Conservation (phyloP, 495 filamentous ascomycete species). For the Penicillium cosmopolitanum region DNA sequence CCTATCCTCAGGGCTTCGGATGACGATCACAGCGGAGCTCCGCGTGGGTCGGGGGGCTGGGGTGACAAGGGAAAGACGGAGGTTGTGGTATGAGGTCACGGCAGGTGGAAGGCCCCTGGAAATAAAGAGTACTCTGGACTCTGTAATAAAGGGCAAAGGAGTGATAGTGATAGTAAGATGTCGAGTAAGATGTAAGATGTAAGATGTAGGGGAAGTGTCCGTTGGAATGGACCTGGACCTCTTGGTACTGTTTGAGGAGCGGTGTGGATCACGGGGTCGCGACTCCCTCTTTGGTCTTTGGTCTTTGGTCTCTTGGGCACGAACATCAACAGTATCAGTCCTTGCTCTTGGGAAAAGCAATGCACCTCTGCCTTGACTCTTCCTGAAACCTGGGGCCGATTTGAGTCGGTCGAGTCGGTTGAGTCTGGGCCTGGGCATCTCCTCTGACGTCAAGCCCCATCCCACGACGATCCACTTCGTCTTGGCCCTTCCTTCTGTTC, state of each 20-base stretch:
- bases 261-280: not conserved
- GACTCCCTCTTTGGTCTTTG: not conserved
- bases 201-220: too few relatives aligned
- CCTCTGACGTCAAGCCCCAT: conserved; percentile 1
- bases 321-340: not conserved
- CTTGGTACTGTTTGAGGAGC: not conserved
- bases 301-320: not conserved
- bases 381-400: not conserved
- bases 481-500: not conserved
- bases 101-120: too few relatives aligned
- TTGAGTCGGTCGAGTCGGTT: not conserved
- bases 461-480: not conserved
- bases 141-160: too few relatives aligned
- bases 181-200: too few relatives aligned
- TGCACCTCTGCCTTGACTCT: not conserved
- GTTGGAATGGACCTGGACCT: too few relatives aligned
- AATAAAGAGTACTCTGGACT: too few relatives aligned
- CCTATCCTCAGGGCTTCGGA: conserved; percentile 22
- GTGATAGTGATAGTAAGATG: too few relatives aligned
- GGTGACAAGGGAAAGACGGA: conserved; percentile 9
- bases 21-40: conserved; percentile 28
- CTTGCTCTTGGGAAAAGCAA: not conserved
- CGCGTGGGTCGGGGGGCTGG: conserved; percentile 20
- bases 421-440: not conserved
- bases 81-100: not conserved